Evolutionary conservation across 768 basidiomycete genomes (phyloP).

Genomic region (Hericium erinaceus): DNA sequence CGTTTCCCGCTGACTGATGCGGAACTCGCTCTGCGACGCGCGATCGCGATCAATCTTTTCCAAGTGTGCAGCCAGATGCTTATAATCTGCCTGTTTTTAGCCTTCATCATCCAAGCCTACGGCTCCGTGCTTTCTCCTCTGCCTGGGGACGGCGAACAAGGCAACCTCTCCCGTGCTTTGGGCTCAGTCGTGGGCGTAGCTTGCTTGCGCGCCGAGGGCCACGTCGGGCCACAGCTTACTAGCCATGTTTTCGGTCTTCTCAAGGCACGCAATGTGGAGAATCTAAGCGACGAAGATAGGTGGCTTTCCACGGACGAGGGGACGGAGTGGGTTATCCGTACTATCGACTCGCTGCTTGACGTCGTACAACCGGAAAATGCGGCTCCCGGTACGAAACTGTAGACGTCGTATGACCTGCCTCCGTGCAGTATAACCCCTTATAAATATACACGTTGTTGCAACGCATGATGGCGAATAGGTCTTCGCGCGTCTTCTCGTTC

Average conservation of each 20-base stretch:
- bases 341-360: constrained; percentile 73
- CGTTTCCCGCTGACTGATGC: constrained; percentile 2
- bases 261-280: constrained; percentile 61
- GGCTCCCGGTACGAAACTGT: constrained; percentile 47
- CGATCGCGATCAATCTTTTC: constrained; percentile 11
- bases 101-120: constrained; percentile 82
- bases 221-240: constrained; percentile 78
- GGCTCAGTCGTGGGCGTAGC: constrained; percentile 82
- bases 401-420: constrained; percentile 19
- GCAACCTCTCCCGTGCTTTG: constrained; percentile 77
- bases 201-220: constrained; percentile 73
- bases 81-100: constrained; percentile 27
- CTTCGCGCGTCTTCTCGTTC: no score
- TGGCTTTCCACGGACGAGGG: constrained; percentile 85
- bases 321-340: constrained; percentile 80
- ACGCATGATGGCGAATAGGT: not conserved
- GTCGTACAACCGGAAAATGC: constrained; percentile 38
- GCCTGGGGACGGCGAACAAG: constrained; percentile 52
- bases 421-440: not conserved
- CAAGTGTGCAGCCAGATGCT: constrained; percentile 1
- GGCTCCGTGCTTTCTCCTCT: constrained; percentile 70
- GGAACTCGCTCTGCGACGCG: constrained; percentile 4
- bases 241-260: constrained; percentile 88
- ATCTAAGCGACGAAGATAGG: constrained; percentile 57
- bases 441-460: constrained; percentile 4